Conservation (phyloP, 352 stramenopile genomes). For the Pythium sp. region DNA sequence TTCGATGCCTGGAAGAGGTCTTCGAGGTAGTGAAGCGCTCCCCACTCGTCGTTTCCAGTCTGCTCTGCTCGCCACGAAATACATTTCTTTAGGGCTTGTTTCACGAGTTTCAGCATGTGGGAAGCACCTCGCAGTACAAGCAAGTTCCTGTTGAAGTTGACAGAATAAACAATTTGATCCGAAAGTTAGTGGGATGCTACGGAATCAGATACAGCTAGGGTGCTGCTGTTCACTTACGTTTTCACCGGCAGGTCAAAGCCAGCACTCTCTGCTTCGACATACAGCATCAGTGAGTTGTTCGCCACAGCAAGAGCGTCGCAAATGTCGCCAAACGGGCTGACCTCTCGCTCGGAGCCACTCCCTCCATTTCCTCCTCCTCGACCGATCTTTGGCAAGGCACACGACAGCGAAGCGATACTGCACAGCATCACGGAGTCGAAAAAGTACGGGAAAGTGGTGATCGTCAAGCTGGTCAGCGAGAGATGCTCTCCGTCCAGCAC, state of each 20-base stretch:
- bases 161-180: not conserved
- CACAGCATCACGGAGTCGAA: constrained; percentile 57
- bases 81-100: constrained; percentile 36
- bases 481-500: constrained; percentile 53
- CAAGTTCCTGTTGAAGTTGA: constrained; percentile 25
- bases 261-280: constrained; percentile 41
- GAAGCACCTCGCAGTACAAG: constrained; percentile 36
- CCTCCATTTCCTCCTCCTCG: constrained; percentile 5
- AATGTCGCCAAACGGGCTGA: constrained; percentile 40
- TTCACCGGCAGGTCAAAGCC: constrained; percentile 56
- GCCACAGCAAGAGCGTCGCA: constrained; percentile 36
- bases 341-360: not conserved
- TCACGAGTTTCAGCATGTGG: constrained; percentile 35
- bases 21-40: constrained; percentile 43
- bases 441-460: constrained; percentile 57
- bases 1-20: constrained; percentile 36
- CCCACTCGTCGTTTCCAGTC: constrained; percentile 24
- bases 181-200: not conserved
- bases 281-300: constrained; percentile 41
- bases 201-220: not conserved
- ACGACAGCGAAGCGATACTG: constrained; percentile 43
- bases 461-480: constrained; percentile 62
- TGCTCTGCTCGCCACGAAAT: constrained; percentile 47
- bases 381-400: constrained; percentile 28
- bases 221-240: constrained; percentile 22